A percentile compares a stretch with the other conserved stretches of the same genome.
Evolutionary conservation across 2,329 filamentous ascomycete genomes (phyloP).

Genomic region (Emydomyces testavorans): DNA sequence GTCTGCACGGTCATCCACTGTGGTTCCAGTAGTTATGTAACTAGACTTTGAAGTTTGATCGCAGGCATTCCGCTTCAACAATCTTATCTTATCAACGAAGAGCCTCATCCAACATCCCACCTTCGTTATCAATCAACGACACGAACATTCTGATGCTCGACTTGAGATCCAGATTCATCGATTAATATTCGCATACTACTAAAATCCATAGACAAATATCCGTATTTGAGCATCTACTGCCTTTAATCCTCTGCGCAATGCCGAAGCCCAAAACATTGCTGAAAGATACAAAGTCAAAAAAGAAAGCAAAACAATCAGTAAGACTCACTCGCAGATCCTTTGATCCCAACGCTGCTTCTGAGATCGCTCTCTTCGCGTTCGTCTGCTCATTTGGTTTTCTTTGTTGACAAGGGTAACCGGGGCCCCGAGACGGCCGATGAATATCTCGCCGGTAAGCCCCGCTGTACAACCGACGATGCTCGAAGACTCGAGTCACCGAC

Average conservation of each 20-base stretch:
- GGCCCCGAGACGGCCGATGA: conserved; percentile 53
- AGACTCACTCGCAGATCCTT: background rate
- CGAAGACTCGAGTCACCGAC: no score
- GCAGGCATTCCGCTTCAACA: no score
- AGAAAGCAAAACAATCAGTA: conserved; percentile 34
- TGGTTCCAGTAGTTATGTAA: no score
- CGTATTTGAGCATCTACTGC: no score
- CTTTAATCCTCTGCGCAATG: conserved; percentile 26
- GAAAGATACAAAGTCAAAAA: conserved; percentile 35
- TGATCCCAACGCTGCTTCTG: background rate
- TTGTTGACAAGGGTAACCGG: conserved; percentile 9
- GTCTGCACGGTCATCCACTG: no score
- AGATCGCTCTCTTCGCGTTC: background rate
- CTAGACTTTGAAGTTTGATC: no score
- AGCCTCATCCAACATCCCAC: background rate
- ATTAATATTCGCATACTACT: no score
- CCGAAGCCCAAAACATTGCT: conserved; percentile 32
- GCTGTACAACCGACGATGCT: no score
- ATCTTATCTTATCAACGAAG: conserved; percentile 12
- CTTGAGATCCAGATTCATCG: background rate
- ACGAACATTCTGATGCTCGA: background rate
- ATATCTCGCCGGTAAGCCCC: conserved; percentile 48
- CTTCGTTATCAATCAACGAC: background rate
- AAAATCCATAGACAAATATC: no score
- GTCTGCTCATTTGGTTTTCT: background rate